Evolutionary conservation across 148 eudicot genomes (phyloP), one percentile per base, ranked within the genome.

Genomic region (Camellia sinensis): DNA sequence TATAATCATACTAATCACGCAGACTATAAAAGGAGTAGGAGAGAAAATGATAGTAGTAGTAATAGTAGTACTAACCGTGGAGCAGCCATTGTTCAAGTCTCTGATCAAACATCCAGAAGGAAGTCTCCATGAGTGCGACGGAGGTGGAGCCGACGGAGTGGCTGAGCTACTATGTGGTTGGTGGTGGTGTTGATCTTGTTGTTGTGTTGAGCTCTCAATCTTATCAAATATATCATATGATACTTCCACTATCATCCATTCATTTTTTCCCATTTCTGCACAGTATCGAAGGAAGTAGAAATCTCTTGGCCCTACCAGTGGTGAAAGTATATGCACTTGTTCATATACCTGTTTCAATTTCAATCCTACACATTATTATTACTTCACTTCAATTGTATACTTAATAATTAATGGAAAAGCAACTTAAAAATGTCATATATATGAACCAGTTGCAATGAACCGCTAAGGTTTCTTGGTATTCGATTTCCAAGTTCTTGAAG

Each of bases 51-150:
- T 29, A 29, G 1, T 29, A 29, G 29, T 29, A 29, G 29, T 0
- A 22, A 1, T 29, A 29, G 29, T 29, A 29, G 29, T n/a, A 44
- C 75, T 78, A 48, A 82, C 92, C 83, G 75, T 79, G 68, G 82
- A 86, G 76, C 82, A 45, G 53, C 85, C 88, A 78, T 87, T 82
- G 2, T 87, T 71, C 78, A 87, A 48, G 68, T 85, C 80, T 74
- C 86, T 68, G 79, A 91, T 87, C 84, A 87, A 78, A 76, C 89
- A 91, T 5, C 95, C 91, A 43, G 95, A 91, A 76, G 95, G 95
- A 67, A 79, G 73, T 74, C 79, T 87, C 91, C 90, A 88, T 52
- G 72, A 82, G 40, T 73, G 84, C 53, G 80, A 81, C 13, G 86
- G 82, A 40, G 82, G 66, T 67, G 63, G 29, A 29, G 29, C 29